Conservation (phyloP, 176 grass and related monocot genomes). For the Raddia guianensis region DNA sequence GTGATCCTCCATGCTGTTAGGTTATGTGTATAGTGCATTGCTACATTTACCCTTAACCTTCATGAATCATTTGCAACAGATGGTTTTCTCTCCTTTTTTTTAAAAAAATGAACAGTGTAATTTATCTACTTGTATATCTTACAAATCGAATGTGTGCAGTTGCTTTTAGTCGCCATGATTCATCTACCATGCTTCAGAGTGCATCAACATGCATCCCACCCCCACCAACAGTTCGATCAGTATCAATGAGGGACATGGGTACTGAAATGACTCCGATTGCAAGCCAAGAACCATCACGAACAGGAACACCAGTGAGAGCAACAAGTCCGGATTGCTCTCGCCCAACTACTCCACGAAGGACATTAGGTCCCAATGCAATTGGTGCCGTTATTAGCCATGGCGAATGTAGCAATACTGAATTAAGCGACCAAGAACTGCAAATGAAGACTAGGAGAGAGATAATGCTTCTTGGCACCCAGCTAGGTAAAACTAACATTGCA, state of each 20-base stretch:
- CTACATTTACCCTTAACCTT: neutral
- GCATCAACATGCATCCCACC: constrained; percentile 67
- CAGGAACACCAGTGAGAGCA: constrained; percentile 78
- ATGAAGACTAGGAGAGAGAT: constrained; percentile 88
- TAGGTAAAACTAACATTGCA: constrained; percentile 91
- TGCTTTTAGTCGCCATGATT: constrained; percentile 64
- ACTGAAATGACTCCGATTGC: constrained; percentile 99
- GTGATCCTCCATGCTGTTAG: neutral
- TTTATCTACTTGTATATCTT: neutral
- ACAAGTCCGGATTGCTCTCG: constrained; percentile 77
- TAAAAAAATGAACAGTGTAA: neutral
- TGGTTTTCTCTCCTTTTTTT: neutral
- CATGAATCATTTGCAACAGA: neutral
- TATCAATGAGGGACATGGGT: constrained; percentile 98
- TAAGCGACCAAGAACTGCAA: constrained; percentile 81
- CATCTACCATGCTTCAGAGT: constrained; percentile 56
- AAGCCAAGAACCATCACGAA: constrained; percentile 91
- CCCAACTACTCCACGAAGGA: constrained; percentile 71
- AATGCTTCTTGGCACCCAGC: constrained; percentile 87
- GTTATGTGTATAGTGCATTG: neutral
- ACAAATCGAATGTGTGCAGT: constrained; percentile 56
- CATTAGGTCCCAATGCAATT: constrained; percentile 41
- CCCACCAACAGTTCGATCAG: constrained; percentile 73
- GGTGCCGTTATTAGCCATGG: constrained; percentile 39
- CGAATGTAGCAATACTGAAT: constrained; percentile 48